These are phyloP conservation scores for Ciborinia camelliae DNA, from an alignment of 2,329 filamentous ascomycete genomes.

Conservation along the genomic window DNA sequence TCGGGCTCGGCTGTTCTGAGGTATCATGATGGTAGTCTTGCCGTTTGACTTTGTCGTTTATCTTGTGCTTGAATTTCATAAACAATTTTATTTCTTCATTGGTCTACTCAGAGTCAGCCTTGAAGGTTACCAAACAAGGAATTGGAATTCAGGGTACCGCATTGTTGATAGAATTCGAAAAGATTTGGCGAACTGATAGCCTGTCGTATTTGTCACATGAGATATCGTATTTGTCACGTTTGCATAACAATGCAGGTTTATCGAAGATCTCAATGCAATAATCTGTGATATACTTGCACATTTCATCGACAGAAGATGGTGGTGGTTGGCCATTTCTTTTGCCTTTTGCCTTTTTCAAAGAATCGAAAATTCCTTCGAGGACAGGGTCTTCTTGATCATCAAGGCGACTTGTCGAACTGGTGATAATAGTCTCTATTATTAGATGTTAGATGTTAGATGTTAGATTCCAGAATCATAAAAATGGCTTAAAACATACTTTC, in stretches of 20 bases:
- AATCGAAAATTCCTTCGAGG: background rate
- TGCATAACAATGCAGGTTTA: background rate
- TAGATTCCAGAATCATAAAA: background rate
- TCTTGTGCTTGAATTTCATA: too few relatives aligned
- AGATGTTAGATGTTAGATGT: background rate
- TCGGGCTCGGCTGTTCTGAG: background rate
- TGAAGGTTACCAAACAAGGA: background rate
- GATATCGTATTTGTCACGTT: background rate
- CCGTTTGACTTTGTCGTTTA: too few relatives aligned
- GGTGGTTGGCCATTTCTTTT: background rate
- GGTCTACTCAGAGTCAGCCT: background rate
- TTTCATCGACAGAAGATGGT: slow-evolving; percentile 4
- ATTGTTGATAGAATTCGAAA: background rate
- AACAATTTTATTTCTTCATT: background rate
- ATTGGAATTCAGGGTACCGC: background rate
- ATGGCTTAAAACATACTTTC: background rate
- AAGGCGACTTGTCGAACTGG: background rate
- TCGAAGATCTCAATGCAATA: background rate
- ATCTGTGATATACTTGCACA: background rate
- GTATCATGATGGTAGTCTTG: background rate
- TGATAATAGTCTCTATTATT: background rate
- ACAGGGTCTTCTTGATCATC: slow-evolving; percentile 1
- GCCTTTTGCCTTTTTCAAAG: background rate
- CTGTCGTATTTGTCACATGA: background rate
- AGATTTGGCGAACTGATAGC: background rate